Percentiles rank a stretch among this genome's conserved stretches.
These are phyloP conservation scores for Trichoderma oligosporum DNA, from an alignment of 2,329 filamentous ascomycete genomes.

Conservation along the genomic window DNA sequence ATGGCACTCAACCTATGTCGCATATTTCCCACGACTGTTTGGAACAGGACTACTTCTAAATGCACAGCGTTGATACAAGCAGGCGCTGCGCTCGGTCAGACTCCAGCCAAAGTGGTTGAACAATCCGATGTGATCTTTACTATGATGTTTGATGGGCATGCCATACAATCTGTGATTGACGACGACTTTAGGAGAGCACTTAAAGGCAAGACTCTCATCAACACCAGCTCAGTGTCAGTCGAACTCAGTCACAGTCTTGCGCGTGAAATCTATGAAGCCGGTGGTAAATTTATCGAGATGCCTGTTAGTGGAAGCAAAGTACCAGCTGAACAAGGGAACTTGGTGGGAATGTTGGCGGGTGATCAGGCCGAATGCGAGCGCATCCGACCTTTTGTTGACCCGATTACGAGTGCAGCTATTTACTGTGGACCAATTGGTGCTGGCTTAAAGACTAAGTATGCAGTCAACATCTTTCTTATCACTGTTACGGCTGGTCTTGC, in stretches of 20 bases:
- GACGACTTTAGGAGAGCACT: slow-evolving; percentile 26
- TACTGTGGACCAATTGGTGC: slow-evolving; percentile 34
- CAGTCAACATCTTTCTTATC: slow-evolving; percentile 31
- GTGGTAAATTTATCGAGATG: slow-evolving; percentile 34
- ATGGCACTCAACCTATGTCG: slow-evolving; percentile 34
- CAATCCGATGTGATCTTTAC: slow-evolving; percentile 31
- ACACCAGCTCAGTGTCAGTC: slow-evolving; percentile 31
- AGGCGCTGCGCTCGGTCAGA: slow-evolving; percentile 25
- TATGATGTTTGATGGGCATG: slow-evolving; percentile 31
- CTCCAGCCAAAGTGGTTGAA: slow-evolving; percentile 26
- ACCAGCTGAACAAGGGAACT: slow-evolving; percentile 32
- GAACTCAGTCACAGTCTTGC: slow-evolving; percentile 27
- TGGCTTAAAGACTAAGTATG: slow-evolving; percentile 33
- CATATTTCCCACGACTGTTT: slow-evolving; percentile 29
- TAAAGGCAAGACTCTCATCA: slow-evolving; percentile 32
- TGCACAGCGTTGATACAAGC: slow-evolving; percentile 24
- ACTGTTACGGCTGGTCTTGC: slow-evolving; percentile 32
- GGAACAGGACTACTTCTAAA: slow-evolving; percentile 32
- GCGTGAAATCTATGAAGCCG: slow-evolving; percentile 24
- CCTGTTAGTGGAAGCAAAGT: slow-evolving; percentile 35
- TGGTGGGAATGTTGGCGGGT: slow-evolving; percentile 35
- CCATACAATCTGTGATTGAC: slow-evolving; percentile 27
- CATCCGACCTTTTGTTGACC: slow-evolving; percentile 25
- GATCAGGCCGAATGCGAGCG: slow-evolving; percentile 26
- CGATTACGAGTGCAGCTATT: slow-evolving; percentile 30